Conservation (phyloP, 768 basidiomycete species). For the Imleria badia region DNA sequence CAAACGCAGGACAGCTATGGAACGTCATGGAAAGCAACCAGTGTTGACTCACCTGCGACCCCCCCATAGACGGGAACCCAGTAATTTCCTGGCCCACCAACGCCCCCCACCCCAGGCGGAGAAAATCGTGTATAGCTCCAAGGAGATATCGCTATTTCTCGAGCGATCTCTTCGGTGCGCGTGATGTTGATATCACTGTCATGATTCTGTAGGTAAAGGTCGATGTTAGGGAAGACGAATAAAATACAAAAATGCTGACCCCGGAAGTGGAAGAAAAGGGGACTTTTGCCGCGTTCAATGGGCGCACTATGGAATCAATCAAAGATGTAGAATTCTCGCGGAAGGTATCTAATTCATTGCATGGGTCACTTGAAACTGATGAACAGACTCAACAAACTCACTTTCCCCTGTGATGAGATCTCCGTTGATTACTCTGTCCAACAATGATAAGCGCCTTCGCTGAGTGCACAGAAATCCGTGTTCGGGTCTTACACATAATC, state of each 20-base stretch:
- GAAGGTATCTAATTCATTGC: slow-evolving; percentile 50
- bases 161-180: slow-evolving; percentile 62
- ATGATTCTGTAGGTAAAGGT: slow-evolving; percentile 53
- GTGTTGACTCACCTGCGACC: slow-evolving; percentile 28
- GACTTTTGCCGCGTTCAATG: slow-evolving; percentile 53
- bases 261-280: slow-evolving; percentile 73
- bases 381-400: slow-evolving; percentile 17
- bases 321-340: slow-evolving; percentile 64
- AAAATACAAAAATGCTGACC: slow-evolving; percentile 38
- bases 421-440: slow-evolving; percentile 62
- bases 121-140: slow-evolving; percentile 63
- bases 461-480: neutral
- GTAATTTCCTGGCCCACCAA: slow-evolving; percentile 65
- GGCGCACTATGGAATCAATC: slow-evolving; percentile 62
- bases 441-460: neutral
- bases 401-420: slow-evolving; percentile 75
- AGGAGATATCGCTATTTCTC: slow-evolving; percentile 54
- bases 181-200: slow-evolving; percentile 75
- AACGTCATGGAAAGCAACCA: neutral
- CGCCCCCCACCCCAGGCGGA: slow-evolving; percentile 61
- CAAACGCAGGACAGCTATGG: neutral
- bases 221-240: neutral
- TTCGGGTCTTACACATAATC: slow-evolving; percentile 59
- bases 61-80: slow-evolving; percentile 68
- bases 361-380: neutral